A percentile compares a stretch with the other conserved stretches of the same genome.
These are phyloP conservation scores for Pezicula carpinea DNA, from an alignment of 2,329 filamentous ascomycete genomes.

Conservation along the genomic window DNA sequence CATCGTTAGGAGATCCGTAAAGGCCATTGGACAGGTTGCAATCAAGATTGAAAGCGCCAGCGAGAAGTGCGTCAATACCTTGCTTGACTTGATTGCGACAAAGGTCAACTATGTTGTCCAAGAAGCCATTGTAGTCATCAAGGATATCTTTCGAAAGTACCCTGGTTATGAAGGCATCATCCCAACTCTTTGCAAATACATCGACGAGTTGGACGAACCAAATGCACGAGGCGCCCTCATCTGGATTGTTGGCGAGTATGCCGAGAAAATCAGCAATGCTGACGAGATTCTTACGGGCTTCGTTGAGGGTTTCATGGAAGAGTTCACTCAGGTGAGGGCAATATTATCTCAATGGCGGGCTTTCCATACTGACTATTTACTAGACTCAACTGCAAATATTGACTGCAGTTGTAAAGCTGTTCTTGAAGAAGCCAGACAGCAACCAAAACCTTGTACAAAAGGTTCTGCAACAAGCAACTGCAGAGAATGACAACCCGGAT, in stretches of 20 bases:
- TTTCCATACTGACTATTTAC: slow-evolving; percentile 12
- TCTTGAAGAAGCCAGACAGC: slow-evolving; percentile 92
- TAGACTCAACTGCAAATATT: slow-evolving; percentile 97
- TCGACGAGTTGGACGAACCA: slow-evolving; percentile 94
- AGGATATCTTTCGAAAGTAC: slow-evolving; percentile 96
- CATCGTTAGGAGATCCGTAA: slow-evolving; percentile 89
- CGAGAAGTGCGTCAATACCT: slow-evolving; percentile 90
- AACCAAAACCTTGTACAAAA: slow-evolving; percentile 90
- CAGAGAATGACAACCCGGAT: slow-evolving; percentile 95
- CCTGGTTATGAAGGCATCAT: slow-evolving; percentile 98
- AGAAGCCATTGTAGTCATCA: slow-evolving; percentile 97
- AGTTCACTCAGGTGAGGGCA: slow-evolving; percentile 79
- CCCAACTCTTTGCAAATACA: slow-evolving; percentile 90
- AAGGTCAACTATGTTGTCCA: slow-evolving; percentile 99
- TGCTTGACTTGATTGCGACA: slow-evolving; percentile 90
- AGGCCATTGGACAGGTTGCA: slow-evolving; percentile 94
- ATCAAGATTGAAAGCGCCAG: slow-evolving; percentile 97
- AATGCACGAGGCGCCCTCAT: slow-evolving; percentile 87
- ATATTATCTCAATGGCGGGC: slow-evolving; percentile 4
- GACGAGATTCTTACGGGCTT: slow-evolving; percentile 88
- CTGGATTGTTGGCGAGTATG: slow-evolving; percentile 99
- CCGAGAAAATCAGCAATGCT: slow-evolving; percentile 99
- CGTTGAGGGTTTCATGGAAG: slow-evolving; percentile 90
- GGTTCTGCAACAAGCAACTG: slow-evolving; percentile 86
- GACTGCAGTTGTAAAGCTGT: slow-evolving; percentile 94